Evolutionary conservation across 179 eudicot species (phyloP), one percentile per base, ranked within the genome.

Genomic region (Pouteria campechiana): DNA sequence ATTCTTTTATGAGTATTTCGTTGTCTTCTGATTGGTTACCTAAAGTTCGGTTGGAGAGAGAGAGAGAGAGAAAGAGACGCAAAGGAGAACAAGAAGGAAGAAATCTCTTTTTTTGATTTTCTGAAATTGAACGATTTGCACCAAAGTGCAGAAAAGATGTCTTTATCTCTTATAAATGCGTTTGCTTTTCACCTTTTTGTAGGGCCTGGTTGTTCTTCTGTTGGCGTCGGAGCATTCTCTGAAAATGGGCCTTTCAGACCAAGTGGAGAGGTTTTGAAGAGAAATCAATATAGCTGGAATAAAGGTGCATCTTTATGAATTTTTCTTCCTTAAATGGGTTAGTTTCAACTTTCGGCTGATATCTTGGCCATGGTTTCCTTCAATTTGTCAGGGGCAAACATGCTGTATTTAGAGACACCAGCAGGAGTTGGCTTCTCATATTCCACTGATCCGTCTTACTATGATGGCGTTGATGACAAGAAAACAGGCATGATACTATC

Each of bases 221-320:
- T 88, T 55, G 97, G 97, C 34, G 97, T 80, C 54, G 97, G 97
- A 48, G 97, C 97, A 63, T 88, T 88, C 54, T 84, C 94, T 55
- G 97, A 88, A 53, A 81, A 84, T 78, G 97, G 97, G 42, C 97
- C 97, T 17, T 88, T 88, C 57, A 80, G 80, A 42, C 97, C 97
- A 39, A 75, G 59, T 64, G 87, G 95, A 47, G 50, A 70, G 48
- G 55, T 63, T 41, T 52, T 88, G 33, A 65, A 75, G 28, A 71
- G 58, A 54, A 88, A 88, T 81, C 78, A 70, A 41, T 51, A 73
- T 55, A 88, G 97, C 58, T 88, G 97, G 97, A 88, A 88, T 54
- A 66, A 36, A 75, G 97, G 97, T 84, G 49, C 24, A n/a, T n/a
- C n/a, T n/a, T n/a, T n/a, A n/a, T 20, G 6, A 42, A 42, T 32